Percentiles rank a stretch among this genome's conserved stretches.
phyloP scores from a whole-genome alignment of 179 eudicot genomes.

The Pouteria campechiana region DNA sequence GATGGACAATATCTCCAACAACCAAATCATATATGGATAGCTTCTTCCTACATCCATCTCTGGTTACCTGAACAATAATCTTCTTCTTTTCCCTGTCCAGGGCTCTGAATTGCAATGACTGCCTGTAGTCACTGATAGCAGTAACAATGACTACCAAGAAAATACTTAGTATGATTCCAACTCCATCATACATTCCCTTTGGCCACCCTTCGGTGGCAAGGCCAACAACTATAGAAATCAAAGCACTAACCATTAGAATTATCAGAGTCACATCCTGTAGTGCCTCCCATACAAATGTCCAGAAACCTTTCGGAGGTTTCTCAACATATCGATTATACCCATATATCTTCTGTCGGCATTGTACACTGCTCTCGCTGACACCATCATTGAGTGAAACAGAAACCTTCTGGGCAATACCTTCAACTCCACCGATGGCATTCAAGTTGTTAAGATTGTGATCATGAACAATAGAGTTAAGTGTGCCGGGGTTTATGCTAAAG shows the following conservation, averaged over 20 bases:
- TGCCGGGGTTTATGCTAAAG: slow-evolving; percentile 55
- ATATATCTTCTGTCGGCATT: slow-evolving; percentile 45
- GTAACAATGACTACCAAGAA: slow-evolving; percentile 74
- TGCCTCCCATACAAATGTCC: slow-evolving; percentile 88
- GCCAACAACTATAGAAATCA: slow-evolving; percentile 79
- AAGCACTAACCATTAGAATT: slow-evolving; percentile 84
- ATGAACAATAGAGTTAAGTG: slow-evolving; percentile 58
- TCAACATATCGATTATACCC: slow-evolving; percentile 63
- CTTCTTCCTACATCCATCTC: slow-evolving; percentile 69
- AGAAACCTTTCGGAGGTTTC: slow-evolving; percentile 73
- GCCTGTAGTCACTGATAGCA: slow-evolving; percentile 77
- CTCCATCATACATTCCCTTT: slow-evolving; percentile 78
- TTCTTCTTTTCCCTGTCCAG: slow-evolving; percentile 89
- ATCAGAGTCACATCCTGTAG: slow-evolving; percentile 80
- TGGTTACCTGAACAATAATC: slow-evolving; percentile 61
- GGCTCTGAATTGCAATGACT: slow-evolving; percentile 77
- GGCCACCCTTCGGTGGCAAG: slow-evolving; percentile 78
- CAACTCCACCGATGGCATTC: slow-evolving; percentile 28
- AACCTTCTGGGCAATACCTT: slow-evolving; percentile 52
- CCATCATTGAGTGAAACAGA: slow-evolving; percentile 49
- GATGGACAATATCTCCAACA: slow-evolving; percentile 74
- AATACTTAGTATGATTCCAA: slow-evolving; percentile 69
- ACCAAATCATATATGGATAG: slow-evolving; percentile 67
- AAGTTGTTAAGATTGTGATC: slow-evolving; percentile 41
- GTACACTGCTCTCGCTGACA: slow-evolving; percentile 34